A percentile compares a stretch with the other conserved stretches of the same genome.
Conservation (phyloP, 2,329 filamentous ascomycete genomes). For the Xylariaceae sp. region DNA sequence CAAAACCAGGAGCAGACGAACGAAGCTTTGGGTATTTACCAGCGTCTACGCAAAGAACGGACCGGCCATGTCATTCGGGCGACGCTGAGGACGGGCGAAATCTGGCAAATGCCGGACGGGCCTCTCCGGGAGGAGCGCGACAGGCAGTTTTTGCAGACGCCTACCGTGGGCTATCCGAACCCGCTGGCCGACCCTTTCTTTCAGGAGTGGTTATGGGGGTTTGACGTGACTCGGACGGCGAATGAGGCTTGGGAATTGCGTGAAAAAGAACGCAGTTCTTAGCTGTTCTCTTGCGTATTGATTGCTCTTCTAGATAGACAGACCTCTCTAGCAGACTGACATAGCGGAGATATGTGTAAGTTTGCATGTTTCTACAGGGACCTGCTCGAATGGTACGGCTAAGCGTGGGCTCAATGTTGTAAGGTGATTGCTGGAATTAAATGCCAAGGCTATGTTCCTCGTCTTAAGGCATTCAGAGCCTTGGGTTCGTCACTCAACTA, state of each 20-base stretch:
- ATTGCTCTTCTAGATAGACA: too few relatives aligned
- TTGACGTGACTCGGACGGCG: constrained; percentile 16
- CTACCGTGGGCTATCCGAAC: constrained; percentile 23
- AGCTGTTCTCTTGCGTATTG: background rate
- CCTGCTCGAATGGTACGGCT: too few relatives aligned
- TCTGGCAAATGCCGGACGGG: constrained; percentile 25
- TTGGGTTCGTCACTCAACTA: too few relatives aligned
- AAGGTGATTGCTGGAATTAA: too few relatives aligned
- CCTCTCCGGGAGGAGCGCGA: constrained; percentile 22
- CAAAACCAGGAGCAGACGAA: constrained; percentile 6
- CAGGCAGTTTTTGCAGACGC: constrained; percentile 15
- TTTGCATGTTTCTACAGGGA: too few relatives aligned
- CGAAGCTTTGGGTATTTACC: constrained; percentile 16
- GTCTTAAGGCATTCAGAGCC: too few relatives aligned
- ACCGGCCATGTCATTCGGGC: constrained; percentile 19
- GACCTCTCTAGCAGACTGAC: too few relatives aligned
- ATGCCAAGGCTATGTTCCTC: too few relatives aligned
- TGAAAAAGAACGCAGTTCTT: background rate
- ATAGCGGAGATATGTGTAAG: too few relatives aligned
- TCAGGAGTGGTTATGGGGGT: constrained; percentile 24
- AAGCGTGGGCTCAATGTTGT: too few relatives aligned
- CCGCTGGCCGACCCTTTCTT: constrained; percentile 24
- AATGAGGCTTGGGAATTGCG: constrained; percentile 18
- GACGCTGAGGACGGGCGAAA: constrained; percentile 18
- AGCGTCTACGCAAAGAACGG: constrained; percentile 21